Conservation (phyloP, 768 basidiomycete species). For the Termitomyces sp. region DNA sequence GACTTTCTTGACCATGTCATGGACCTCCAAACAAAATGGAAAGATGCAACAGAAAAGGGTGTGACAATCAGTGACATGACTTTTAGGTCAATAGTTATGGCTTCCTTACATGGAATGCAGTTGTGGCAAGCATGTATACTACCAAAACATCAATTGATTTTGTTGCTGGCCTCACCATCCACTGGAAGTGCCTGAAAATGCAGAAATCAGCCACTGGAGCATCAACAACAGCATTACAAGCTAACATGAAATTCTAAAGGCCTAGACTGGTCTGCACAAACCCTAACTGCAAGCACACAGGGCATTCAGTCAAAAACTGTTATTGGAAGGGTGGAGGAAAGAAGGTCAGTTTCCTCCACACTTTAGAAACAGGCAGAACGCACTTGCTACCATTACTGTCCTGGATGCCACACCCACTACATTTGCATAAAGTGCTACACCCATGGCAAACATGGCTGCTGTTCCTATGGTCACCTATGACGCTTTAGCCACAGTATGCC, state of each 20-base stretch:
- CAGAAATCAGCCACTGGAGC: not conserved
- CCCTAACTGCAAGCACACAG: too few relatives aligned
- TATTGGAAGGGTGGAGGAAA: too few relatives aligned
- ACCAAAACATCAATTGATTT: not conserved
- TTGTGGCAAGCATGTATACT: not conserved
- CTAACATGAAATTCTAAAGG: not conserved
- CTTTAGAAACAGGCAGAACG: not conserved
- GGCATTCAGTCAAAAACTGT: too few relatives aligned
- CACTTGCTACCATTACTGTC: too few relatives aligned
- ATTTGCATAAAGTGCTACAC: too few relatives aligned
- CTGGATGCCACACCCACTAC: too few relatives aligned
- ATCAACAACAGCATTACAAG: not conserved
- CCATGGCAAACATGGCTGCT: too few relatives aligned
- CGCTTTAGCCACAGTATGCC: too few relatives aligned
- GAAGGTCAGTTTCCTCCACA: not conserved
- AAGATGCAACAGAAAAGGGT: slow-evolving; percentile 4
- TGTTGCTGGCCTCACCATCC: not conserved
- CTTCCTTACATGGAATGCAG: not conserved
- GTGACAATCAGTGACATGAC: not conserved
- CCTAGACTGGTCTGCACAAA: not conserved
- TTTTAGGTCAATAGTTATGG: not conserved
- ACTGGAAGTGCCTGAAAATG: not conserved
- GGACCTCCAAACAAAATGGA: slow-evolving; percentile 11
- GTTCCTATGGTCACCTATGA: too few relatives aligned
- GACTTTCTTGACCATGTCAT: slow-evolving; percentile 14